Conservation (phyloP, 495 filamentous ascomycete species). For the Aspergillus homomorphus region DNA sequence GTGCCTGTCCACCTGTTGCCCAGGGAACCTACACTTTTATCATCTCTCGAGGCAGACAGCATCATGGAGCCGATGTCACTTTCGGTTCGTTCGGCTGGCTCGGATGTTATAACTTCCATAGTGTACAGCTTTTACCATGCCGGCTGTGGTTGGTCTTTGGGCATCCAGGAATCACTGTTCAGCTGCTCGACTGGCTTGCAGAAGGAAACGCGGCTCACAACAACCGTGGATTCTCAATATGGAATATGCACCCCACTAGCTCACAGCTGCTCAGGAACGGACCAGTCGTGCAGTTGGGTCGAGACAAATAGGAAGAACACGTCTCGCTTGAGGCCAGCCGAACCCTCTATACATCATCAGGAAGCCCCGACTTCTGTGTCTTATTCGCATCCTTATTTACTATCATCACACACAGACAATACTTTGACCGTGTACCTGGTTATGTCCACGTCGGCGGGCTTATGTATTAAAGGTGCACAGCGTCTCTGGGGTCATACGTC, state of each 20-base stretch:
- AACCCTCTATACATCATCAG: slow-evolving; percentile 39
- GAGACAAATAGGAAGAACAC: background rate
- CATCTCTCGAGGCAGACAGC: slow-evolving; percentile 78
- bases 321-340: slow-evolving; percentile 5
- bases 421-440: slow-evolving; percentile 86
- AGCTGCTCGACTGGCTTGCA: slow-evolving; percentile 49
- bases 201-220: slow-evolving; percentile 53
- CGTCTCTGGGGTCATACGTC: slow-evolving; percentile 94
- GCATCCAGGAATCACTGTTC: slow-evolving; percentile 82
- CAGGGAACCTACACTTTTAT: slow-evolving; percentile 57
- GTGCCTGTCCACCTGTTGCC: slow-evolving; percentile 11
- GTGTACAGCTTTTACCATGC: slow-evolving; percentile 66
- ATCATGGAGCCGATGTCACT: slow-evolving; percentile 75
- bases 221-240: slow-evolving; percentile 44
- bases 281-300: slow-evolving; percentile 15
- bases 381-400: slow-evolving; percentile 88
- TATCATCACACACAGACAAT: slow-evolving; percentile 87
- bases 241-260: slow-evolving; percentile 36
- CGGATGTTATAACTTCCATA: slow-evolving; percentile 70
- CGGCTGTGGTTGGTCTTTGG: slow-evolving; percentile 76
- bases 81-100: slow-evolving; percentile 61
- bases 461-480: slow-evolving; percentile 71
- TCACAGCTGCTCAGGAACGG: slow-evolving; percentile 35
- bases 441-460: slow-evolving; percentile 61
- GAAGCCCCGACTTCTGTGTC: slow-evolving; percentile 68